Evolutionary conservation across 352 stramenopile genomes (phyloP).

Genomic region (Blastocystis sp.): DNA sequence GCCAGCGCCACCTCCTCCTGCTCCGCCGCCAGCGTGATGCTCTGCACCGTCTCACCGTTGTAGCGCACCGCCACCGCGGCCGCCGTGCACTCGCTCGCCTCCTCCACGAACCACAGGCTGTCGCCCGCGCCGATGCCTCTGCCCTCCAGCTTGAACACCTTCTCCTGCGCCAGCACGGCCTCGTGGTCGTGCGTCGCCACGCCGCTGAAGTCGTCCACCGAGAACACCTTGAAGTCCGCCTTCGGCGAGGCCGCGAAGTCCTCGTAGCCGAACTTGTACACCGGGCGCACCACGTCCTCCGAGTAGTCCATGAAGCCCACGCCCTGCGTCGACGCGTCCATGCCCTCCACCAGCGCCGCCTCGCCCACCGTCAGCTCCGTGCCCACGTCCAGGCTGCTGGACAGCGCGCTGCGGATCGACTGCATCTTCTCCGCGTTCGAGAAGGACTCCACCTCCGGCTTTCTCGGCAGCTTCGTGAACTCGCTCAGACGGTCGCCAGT

Average conservation of each 20-base stretch:
- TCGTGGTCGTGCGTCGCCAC: not conserved
- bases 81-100: not conserved
- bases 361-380: slow-evolving; percentile 1
- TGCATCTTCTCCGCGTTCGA: slow-evolving; percentile 10
- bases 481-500: slow-evolving; percentile 39
- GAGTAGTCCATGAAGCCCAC: slow-evolving; percentile 20
- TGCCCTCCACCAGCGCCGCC: slow-evolving; percentile 22
- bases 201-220: slow-evolving; percentile 33
- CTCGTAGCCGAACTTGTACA: slow-evolving; percentile 61
- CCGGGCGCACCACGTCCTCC: not conserved
- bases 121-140: slow-evolving; percentile 16
- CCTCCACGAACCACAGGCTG: slow-evolving; percentile 47
- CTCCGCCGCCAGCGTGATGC: not conserved
- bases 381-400: not conserved
- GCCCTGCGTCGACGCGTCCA: slow-evolving; percentile 32
- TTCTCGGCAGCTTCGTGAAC: slow-evolving; percentile 23
- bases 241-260: slow-evolving; percentile 30
- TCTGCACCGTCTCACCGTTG: not conserved
- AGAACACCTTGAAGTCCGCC: slow-evolving; percentile 46
- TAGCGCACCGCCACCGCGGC: not conserved
- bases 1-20: slow-evolving; percentile 6
- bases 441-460: not conserved
- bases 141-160: slow-evolving; percentile 27
- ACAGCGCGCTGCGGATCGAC: slow-evolving; percentile 1
- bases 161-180: slow-evolving; percentile 11